A percentile compares a stretch with the other conserved stretches of the same genome.
phyloP scores from a whole-genome alignment of 2,329 filamentous ascomycete genomes.

The Samsoniella hepiali region DNA sequence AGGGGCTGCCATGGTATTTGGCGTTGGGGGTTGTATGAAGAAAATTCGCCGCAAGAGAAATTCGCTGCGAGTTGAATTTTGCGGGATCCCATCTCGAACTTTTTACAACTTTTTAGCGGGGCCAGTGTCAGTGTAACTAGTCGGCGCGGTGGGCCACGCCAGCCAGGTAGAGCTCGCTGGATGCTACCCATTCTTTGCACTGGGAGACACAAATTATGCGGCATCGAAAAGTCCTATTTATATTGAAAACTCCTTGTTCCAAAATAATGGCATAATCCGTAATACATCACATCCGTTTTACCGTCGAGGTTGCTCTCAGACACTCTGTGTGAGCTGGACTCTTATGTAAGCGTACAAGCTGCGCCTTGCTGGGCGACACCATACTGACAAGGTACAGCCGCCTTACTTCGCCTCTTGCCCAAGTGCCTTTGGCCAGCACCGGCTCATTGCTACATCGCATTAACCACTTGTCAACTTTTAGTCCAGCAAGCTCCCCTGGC shows the following conservation, averaged over 20 bases:
- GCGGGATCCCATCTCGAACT: slow-evolving; percentile 19
- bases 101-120: slow-evolving; percentile 24
- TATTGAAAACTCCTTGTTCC: too few relatives aligned
- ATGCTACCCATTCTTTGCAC: too few relatives aligned
- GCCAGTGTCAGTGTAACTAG: not conserved
- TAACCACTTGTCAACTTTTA: slow-evolving; percentile 8
- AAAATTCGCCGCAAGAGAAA: not conserved
- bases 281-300: not conserved
- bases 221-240: too few relatives aligned
- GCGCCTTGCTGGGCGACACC: not conserved
- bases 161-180: too few relatives aligned
- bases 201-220: too few relatives aligned
- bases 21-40: slow-evolving; percentile 17
- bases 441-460: not conserved
- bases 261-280: too few relatives aligned
- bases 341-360: slow-evolving; percentile 7
- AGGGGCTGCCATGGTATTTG: slow-evolving; percentile 45
- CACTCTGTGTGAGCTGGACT: not conserved
- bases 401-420: too few relatives aligned
- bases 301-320: too few relatives aligned
- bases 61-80: slow-evolving; percentile 14
- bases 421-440: not conserved
- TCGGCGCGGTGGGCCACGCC: too few relatives aligned
- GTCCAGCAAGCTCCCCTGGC: slow-evolving; percentile 8
- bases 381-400: too few relatives aligned